Conservation (phyloP, 257 asterid genomes). For the Fraxinus cuspidata region DNA sequence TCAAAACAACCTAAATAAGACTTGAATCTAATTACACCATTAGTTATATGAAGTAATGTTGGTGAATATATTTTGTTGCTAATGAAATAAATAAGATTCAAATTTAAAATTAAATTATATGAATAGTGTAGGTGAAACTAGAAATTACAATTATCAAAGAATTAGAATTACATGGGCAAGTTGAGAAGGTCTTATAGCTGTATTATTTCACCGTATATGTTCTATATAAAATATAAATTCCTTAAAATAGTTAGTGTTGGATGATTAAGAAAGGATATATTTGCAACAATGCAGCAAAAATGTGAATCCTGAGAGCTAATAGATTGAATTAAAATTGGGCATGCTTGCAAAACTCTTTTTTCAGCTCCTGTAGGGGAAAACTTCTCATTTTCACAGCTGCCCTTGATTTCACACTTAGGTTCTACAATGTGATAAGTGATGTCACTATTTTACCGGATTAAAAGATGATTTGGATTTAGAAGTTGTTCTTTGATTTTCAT, state of each 20-base stretch:
- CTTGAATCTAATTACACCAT: background rate
- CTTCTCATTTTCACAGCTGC: background rate
- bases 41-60: no score
- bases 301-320: slow-evolving; percentile 2
- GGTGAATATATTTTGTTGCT: background rate
- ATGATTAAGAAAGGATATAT: background rate
- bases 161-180: background rate
- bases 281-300: background rate
- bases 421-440: background rate
- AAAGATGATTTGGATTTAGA: background rate
- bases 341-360: background rate
- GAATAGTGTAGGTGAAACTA: background rate
- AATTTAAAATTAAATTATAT: background rate
- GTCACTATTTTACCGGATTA: background rate
- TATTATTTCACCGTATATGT: background rate
- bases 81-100: background rate
- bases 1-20: background rate
- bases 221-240: background rate
- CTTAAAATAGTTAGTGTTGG: background rate
- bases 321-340: background rate
- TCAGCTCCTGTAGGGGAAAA: background rate
- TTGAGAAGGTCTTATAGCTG: background rate
- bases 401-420: background rate
- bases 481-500: background rate
- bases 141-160: background rate